These are phyloP conservation scores for Leccinum subspadiceum DNA, from an alignment of 1,284 basidiomycete species.

Conservation along the genomic window DNA sequence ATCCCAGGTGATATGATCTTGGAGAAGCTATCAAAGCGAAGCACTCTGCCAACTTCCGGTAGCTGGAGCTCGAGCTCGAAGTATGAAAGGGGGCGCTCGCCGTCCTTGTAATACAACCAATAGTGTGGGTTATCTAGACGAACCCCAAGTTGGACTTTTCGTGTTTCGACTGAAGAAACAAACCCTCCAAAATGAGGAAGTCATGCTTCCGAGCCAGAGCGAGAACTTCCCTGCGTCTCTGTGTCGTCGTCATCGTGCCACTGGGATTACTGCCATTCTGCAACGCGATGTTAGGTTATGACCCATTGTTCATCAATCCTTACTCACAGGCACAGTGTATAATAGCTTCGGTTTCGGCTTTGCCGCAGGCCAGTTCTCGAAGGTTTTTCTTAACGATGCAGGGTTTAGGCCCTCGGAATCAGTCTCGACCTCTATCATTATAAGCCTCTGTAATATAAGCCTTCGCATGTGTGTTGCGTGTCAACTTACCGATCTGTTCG, in stretches of 20 bases:
- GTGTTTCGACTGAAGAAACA: not conserved
- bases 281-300: not conserved
- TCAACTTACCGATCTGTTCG: no score
- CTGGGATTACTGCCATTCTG: slow-evolving; percentile 80
- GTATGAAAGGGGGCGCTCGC: no score
- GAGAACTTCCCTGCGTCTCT: slow-evolving; percentile 74
- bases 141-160: no score
- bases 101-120: no score
- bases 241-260: slow-evolving; percentile 68
- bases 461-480: no score
- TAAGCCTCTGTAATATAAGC: no score
- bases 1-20: no score
- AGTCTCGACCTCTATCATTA: no score
- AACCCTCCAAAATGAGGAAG: slow-evolving; percentile 79
- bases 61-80: no score
- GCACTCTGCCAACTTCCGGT: no score
- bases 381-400: slow-evolving; percentile 54
- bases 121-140: slow-evolving; percentile 42
- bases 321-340: slow-evolving; percentile 71
- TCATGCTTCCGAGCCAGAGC: slow-evolving; percentile 68
- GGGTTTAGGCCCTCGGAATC: slow-evolving; percentile 74
- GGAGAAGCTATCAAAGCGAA: no score
- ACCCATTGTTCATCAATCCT: not conserved
- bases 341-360: slow-evolving; percentile 76
- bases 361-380: slow-evolving; percentile 72